Percentiles rank a stretch among this genome's conserved stretches.
Conservation (phyloP, 108 stramenopile species). For the Nitzschia inconspicua region DNA sequence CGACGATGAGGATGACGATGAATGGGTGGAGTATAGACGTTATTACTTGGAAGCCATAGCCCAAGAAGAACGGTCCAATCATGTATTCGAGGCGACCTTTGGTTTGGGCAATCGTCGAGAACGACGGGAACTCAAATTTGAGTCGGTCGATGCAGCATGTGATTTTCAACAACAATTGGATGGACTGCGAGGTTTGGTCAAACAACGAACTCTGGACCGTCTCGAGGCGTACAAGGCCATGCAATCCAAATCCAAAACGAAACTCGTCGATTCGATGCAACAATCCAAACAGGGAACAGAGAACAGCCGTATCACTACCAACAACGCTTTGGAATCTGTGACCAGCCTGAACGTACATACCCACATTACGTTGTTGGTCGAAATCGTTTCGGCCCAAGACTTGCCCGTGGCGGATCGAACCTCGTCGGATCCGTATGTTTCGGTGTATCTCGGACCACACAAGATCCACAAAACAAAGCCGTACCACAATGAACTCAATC, state of each 20-base stretch:
- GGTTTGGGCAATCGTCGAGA: slow-evolving; percentile 12
- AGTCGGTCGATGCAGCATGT: slow-evolving; percentile 2
- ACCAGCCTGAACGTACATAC: background rate
- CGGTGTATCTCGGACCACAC: slow-evolving; percentile 37
- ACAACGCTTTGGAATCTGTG: background rate
- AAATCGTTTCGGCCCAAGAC: slow-evolving; percentile 28
- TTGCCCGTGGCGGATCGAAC: slow-evolving; percentile 26
- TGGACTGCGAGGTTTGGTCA: slow-evolving; percentile 5
- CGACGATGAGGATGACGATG: background rate
- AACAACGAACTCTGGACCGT: slow-evolving; percentile 17
- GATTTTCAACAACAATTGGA: slow-evolving; percentile 12
- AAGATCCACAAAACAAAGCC: slow-evolving; percentile 32
- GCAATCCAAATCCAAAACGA: background rate
- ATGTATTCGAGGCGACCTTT: slow-evolving; percentile 21
- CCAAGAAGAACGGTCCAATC: slow-evolving; percentile 11
- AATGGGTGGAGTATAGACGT: slow-evolving; percentile 30
- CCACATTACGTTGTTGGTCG: slow-evolving; percentile 23
- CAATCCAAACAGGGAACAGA: background rate
- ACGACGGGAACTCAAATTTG: slow-evolving; percentile 27
- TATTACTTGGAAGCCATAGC: slow-evolving; percentile 25
- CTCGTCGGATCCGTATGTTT: slow-evolving; percentile 48
- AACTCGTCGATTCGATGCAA: no score
- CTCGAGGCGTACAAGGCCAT: background rate
- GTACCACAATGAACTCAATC: slow-evolving; percentile 18
- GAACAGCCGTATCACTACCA: background rate